phyloP scores from a whole-genome alignment of 768 basidiomycete genomes.

The Cystobasidium onofrii region DNA sequence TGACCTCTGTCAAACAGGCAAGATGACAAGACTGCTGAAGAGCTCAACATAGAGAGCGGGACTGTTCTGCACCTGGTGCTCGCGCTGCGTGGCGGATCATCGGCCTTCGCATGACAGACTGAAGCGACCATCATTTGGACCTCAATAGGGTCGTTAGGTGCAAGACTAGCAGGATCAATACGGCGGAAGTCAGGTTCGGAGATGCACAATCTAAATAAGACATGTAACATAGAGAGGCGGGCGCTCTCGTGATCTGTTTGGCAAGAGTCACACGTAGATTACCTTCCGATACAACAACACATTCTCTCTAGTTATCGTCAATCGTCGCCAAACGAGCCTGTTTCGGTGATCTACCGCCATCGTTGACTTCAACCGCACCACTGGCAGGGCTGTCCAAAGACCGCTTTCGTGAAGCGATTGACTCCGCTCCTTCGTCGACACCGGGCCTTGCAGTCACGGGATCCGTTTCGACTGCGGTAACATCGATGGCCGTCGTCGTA shows the following conservation, averaged over 20 bases:
- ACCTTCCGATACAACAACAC: neutral
- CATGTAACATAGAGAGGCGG: neutral
- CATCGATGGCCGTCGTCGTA: too few relatives aligned
- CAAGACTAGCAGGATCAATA: too few relatives aligned
- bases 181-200: too few relatives aligned
- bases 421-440: too few relatives aligned
- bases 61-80: constrained; percentile 88
- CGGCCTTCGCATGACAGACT: neutral
- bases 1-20: constrained; percentile 51
- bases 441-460: too few relatives aligned
- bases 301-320: neutral
- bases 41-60: constrained; percentile 74
- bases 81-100: constrained; percentile 74
- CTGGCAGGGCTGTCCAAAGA: neutral
- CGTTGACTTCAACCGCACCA: neutral
- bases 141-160: too few relatives aligned
- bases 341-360: neutral
- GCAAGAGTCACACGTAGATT: neutral
- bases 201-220: too few relatives aligned
- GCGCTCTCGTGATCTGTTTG: too few relatives aligned
- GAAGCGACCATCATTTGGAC: too few relatives aligned
- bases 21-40: constrained; percentile 82
- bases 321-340: neutral
- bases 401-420: too few relatives aligned
- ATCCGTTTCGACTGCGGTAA: too few relatives aligned